phyloP scores from a whole-genome alignment of 805 yeast species.

The Maudiozyma pseudohumilis region DNA sequence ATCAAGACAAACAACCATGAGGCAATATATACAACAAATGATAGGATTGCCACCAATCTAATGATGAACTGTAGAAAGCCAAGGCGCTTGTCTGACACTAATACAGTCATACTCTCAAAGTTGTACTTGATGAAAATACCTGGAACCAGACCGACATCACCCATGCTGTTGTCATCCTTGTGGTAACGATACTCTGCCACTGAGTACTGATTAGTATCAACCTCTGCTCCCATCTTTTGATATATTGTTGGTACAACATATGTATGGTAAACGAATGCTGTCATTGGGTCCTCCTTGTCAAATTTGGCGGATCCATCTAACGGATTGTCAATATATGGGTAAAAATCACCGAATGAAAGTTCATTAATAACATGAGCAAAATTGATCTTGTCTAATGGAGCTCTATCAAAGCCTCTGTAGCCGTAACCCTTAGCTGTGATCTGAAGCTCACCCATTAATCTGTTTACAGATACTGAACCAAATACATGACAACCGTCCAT shows the following conservation, averaged over 20 bases:
- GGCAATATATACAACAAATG: conserved; percentile 67
- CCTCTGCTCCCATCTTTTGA: conserved; percentile 53
- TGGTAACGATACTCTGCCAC: conserved; percentile 41
- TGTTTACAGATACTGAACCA: conserved; percentile 76
- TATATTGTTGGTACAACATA: conserved; percentile 79
- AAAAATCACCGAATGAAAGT: conserved; percentile 83
- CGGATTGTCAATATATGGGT: conserved; percentile 81
- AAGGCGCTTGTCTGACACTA: conserved; percentile 60
- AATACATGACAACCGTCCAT: conserved; percentile 70
- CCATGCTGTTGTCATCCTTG: conserved; percentile 7
- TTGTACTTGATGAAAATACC: conserved; percentile 80
- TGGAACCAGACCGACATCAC: conserved; percentile 36
- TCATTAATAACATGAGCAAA: conserved; percentile 81
- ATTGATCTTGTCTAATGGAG: conserved; percentile 46
- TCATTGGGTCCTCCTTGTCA: conserved; percentile 38
- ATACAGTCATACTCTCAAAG: conserved; percentile 75
- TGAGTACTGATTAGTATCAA: conserved; percentile 84
- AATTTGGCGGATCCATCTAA: conserved; percentile 62
- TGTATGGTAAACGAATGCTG: conserved; percentile 53
- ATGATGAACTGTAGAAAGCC: conserved; percentile 71
- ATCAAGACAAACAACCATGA: conserved; percentile 51
- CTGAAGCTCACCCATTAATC: conserved; percentile 77
- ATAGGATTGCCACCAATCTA: conserved; percentile 68
- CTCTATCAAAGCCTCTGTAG: conserved; percentile 36
- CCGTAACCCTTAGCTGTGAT: conserved; percentile 72